These are phyloP conservation scores for Penicillium janthinellum DNA, from an alignment of 2,329 filamentous ascomycete genomes.

Conservation along the genomic window DNA sequence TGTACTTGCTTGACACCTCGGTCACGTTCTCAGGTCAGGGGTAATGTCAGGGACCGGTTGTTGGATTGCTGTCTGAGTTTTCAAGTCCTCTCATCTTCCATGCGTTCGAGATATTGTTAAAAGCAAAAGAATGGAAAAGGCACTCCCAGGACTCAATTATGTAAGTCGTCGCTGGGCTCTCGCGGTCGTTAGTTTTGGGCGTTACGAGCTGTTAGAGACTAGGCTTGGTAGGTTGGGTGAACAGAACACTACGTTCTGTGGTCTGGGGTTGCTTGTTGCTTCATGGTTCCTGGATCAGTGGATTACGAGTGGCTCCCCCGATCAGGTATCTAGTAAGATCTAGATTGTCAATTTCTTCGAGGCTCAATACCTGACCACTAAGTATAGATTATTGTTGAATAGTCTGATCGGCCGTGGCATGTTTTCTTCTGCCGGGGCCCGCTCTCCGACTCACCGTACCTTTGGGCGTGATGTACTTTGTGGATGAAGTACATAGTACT, in stretches of 20 bases:
- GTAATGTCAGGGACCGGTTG: constrained; percentile 17
- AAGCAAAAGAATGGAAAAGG: no score
- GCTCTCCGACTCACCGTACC: constrained; percentile 4
- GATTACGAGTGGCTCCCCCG: background rate
- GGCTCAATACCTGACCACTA: background rate
- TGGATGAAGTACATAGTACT: background rate
- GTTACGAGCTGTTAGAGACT: background rate
- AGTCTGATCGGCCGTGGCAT: background rate
- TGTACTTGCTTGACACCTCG: background rate
- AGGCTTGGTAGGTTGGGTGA: background rate
- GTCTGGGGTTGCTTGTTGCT: background rate
- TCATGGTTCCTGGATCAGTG: background rate
- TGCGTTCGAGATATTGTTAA: no score
- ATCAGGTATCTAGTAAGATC: background rate
- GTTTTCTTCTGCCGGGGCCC: background rate
- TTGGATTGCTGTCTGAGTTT: background rate
- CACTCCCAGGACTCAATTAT: background rate
- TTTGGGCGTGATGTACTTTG: background rate
- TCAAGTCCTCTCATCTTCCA: no score
- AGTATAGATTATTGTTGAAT: background rate
- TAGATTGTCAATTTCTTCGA: background rate
- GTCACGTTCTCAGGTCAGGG: constrained; percentile 11
- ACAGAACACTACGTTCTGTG: no score
- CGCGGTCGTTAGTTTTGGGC: background rate
- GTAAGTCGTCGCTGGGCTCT: background rate